Evolutionary conservation across 345 rosid species (phyloP).

Genomic region (Erodium maritimum): DNA sequence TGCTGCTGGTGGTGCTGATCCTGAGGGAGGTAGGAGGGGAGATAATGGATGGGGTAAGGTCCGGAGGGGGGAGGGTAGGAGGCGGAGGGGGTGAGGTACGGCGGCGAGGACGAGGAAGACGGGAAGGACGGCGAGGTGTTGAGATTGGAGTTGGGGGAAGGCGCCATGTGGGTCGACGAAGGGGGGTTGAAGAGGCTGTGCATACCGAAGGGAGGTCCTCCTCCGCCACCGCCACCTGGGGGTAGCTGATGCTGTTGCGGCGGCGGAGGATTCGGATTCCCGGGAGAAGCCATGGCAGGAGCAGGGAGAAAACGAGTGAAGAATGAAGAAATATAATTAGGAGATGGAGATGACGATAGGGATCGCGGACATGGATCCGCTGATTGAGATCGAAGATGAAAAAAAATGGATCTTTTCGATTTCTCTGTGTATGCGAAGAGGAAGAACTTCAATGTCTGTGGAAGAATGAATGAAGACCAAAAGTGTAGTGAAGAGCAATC

Average conservation of each 20-base stretch:
- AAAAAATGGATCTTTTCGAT: too few relatives aligned
- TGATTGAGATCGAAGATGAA: background rate
- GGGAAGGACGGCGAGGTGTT: slow-evolving; percentile 13
- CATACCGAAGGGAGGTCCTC: slow-evolving; percentile 15
- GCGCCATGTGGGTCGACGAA: too few relatives aligned
- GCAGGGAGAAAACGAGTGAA: too few relatives aligned
- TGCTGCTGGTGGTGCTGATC: slow-evolving; percentile 22
- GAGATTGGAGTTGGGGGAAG: slow-evolving; percentile 4
- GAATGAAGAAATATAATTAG: background rate
- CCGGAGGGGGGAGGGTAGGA: slow-evolving; percentile 38
- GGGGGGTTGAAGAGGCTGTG: slow-evolving; percentile 27
- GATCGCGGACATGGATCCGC: background rate
- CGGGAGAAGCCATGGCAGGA: slow-evolving; percentile 7
- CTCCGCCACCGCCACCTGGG: slow-evolving; percentile 13
- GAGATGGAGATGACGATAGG: too few relatives aligned
- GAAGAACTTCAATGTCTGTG: too few relatives aligned
- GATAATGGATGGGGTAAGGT: slow-evolving; percentile 18
- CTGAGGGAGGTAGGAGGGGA: slow-evolving; percentile 16
- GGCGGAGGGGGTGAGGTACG: slow-evolving; percentile 18
- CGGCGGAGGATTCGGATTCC: slow-evolving; percentile 18
- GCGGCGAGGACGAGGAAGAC: slow-evolving; percentile 8
- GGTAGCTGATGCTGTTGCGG: background rate
- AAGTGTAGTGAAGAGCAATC: too few relatives aligned
- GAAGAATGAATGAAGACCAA: too few relatives aligned
- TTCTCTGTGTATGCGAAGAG: too few relatives aligned